Evolutionary conservation across 768 basidiomycete species (phyloP), one percentile per base, ranked within the genome.

Genomic region (Naganishia antarctica): DNA sequence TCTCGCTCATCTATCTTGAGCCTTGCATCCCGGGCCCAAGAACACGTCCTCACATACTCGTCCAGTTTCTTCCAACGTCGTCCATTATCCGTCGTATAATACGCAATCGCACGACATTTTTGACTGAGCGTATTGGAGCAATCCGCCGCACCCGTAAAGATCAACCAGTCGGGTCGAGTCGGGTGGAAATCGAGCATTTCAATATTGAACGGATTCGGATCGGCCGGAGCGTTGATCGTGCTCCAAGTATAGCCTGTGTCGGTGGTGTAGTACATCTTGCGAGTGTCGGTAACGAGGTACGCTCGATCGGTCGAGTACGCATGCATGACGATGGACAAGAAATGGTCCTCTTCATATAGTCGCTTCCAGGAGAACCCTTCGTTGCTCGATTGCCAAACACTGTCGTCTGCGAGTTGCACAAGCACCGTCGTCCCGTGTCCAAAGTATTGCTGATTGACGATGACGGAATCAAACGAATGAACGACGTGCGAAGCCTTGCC

Each of bases 351-450:
- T 0, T 84, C 81, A 72, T 75, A 79, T 15, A 86, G 81, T 65
- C 85, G 86, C 45, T 82, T 81, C 93, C 94, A 99, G 0, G 86
- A 86, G 77, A 90, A 91, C 0, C 94, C 96, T 77, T 99, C 93
- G 73, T 92, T 97, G 70, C 84, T 85, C 0, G 91, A 96, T 79
- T 97, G 92, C 91, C 91, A 98, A 60, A 98, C 81, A 0, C 84
- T 82, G 66, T 84, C 77, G 71, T 98, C 91, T 1, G 76, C 74
- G 3, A 96, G 82, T 6, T 89, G 86, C 43, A 90, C 85, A 32
- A 99, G 83, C 61, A 98, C 83, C 0, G 91, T 92, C 84, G 90
- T 70, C 0, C 66, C 91, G 0, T 87, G 81, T 50, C 84, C 83
- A 82, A 99, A 97, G 78, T 92, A 99, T 4, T 85, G 81, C 69